Conservation (phyloP, 2,329 filamentous ascomycete genomes). For the Colletotrichum abscissum region DNA sequence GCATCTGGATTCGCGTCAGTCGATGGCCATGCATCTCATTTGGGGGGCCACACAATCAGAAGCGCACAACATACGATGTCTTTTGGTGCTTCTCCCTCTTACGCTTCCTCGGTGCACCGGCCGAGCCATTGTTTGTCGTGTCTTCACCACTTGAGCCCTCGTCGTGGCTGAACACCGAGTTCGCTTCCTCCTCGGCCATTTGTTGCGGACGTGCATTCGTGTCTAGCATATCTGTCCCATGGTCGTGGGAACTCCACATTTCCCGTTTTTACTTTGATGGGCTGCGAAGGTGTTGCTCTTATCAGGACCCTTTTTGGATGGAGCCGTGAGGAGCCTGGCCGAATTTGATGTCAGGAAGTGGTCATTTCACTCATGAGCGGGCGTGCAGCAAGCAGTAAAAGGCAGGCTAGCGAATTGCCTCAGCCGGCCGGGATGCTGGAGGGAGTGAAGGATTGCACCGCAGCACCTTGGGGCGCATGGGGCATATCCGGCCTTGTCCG, state of each 20-base stretch:
- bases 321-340: slow-evolving; percentile 25
- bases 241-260: slow-evolving; percentile 44
- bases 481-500: slow-evolving; percentile 20
- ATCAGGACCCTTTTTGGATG: slow-evolving; percentile 33
- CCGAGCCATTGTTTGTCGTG: slow-evolving; percentile 42
- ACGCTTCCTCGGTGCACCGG: slow-evolving; percentile 47
- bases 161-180: slow-evolving; percentile 49
- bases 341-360: slow-evolving; percentile 30
- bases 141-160: slow-evolving; percentile 53
- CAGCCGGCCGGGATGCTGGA: slow-evolving; percentile 29
- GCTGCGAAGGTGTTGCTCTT: slow-evolving; percentile 29
- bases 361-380: slow-evolving; percentile 31
- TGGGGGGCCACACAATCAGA: not conserved
- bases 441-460: slow-evolving; percentile 23
- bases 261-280: slow-evolving; percentile 25
- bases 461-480: slow-evolving; percentile 21
- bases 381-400: slow-evolving; percentile 19
- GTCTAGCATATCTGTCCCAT: slow-evolving; percentile 41
- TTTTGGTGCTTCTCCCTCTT: slow-evolving; percentile 55
- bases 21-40: not conserved
- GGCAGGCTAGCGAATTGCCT: slow-evolving; percentile 19
- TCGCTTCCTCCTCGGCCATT: slow-evolving; percentile 49
- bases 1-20: slow-evolving; percentile 44
- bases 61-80: slow-evolving; percentile 50
- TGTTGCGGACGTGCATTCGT: slow-evolving; percentile 41